These are phyloP conservation scores for Sphagnum magellanicum DNA, from an alignment of 228 moss, liverwort and hornwort genomes.

Conservation along the genomic window DNA sequence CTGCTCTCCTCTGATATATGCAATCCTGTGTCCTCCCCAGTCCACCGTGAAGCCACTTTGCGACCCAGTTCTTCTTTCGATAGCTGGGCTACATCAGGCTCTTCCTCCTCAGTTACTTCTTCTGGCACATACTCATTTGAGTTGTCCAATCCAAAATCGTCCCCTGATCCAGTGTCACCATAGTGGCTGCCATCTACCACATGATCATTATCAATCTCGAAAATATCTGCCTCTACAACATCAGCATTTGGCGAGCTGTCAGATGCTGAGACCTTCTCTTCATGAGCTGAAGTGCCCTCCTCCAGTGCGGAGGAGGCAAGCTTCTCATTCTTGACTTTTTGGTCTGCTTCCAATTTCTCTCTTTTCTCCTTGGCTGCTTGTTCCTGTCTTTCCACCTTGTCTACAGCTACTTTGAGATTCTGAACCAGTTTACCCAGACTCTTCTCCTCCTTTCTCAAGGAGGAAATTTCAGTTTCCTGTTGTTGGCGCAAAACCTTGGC, in stretches of 20 bases:
- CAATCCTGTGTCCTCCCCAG: constrained; percentile 68
- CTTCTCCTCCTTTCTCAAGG: constrained; percentile 59
- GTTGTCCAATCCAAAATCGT: constrained; percentile 17
- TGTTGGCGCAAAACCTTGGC: constrained; percentile 53
- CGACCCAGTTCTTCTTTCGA: constrained; percentile 76
- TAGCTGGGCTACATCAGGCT: constrained; percentile 62
- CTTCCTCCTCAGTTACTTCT: constrained; percentile 10
- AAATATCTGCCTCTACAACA: constrained; percentile 30
- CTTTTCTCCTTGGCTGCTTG: constrained; percentile 54
- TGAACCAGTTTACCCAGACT: constrained; percentile 45
- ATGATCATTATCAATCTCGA: background rate
- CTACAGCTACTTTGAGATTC: constrained; percentile 84
- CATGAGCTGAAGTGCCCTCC: constrained; percentile 19
- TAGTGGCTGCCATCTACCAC: too few relatives aligned
- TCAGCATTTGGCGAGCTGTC: constrained; percentile 20
- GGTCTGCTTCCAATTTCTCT: constrained; percentile 62
- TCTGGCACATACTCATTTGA: constrained; percentile 7
- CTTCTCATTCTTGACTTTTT: constrained; percentile 43
- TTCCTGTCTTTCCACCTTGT: constrained; percentile 70
- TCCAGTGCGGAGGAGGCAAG: constrained; percentile 14
- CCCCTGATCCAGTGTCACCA: constrained; percentile 8
- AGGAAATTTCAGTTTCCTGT: constrained; percentile 40
- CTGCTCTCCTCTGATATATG: constrained; percentile 26
- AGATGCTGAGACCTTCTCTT: constrained; percentile 9
- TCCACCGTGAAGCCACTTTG: constrained; percentile 86